Conservation (phyloP, 192 early-diverging fungal species). For the Anaeromyces robustus region DNA sequence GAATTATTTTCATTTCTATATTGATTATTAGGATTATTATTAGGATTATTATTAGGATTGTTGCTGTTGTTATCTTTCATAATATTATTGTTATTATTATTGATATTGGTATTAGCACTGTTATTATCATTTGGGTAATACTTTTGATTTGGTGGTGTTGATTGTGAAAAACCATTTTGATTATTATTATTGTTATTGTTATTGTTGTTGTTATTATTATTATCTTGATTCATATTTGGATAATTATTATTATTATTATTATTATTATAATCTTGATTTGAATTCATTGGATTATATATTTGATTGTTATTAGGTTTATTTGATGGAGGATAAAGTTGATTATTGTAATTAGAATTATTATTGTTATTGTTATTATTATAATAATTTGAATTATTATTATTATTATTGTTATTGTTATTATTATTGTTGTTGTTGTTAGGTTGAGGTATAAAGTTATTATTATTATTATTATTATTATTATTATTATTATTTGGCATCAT, state of each 20-base stretch:
- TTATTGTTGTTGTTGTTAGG: neutral
- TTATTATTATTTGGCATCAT: neutral
- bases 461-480: neutral
- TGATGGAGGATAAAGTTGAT: no score
- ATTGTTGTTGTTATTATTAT: neutral
- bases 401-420: neutral
- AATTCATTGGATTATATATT: neutral
- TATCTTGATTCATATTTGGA: neutral
- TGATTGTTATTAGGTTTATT: neutral
- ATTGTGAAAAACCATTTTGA: neutral
- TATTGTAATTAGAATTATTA: no score
- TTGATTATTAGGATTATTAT: no score
- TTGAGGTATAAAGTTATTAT: neutral
- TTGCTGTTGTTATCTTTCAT: neutral
- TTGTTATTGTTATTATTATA: no score
- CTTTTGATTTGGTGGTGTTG: neutral
- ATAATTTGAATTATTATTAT: no score
- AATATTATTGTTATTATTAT: neutral
- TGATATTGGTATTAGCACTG: neutral
- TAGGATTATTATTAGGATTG: neutral
- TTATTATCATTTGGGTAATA: neutral
- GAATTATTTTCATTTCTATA: no score
- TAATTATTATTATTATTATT: neutral
- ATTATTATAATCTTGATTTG: neutral
- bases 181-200: neutral